These are phyloP conservation scores for Datura wrightii DNA, from an alignment of 257 asterid genomes.

Conservation along the genomic window DNA sequence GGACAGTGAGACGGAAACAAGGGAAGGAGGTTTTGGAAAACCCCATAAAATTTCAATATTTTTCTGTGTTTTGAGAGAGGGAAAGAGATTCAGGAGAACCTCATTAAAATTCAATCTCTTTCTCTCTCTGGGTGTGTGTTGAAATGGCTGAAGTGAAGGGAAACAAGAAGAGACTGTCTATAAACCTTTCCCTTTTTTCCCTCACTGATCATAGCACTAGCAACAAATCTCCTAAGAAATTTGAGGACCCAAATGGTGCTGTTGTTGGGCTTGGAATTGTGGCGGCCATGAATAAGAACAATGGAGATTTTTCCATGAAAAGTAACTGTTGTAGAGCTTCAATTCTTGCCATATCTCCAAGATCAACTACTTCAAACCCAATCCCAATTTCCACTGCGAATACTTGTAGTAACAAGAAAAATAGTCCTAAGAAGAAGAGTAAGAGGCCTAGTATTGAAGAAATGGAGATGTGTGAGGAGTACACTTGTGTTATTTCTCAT, in stretches of 20 bases:
- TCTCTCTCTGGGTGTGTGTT: constrained; percentile 16
- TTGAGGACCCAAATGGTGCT: constrained; percentile 63
- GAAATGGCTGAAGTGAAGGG: constrained; percentile 55
- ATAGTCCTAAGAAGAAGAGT: neutral
- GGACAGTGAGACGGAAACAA: neutral
- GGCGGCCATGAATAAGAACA: constrained; percentile 56
- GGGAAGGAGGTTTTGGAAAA: constrained; percentile 4
- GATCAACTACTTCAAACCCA: constrained; percentile 53
- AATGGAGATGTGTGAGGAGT: constrained; percentile 74
- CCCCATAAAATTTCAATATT: neutral
- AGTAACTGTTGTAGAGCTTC: constrained; percentile 38
- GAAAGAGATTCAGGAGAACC: constrained; percentile 2
- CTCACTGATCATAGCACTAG: constrained; percentile 42
- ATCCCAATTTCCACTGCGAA: constrained; percentile 46
- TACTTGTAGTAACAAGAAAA: neutral
- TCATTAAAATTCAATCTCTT: constrained; percentile 17
- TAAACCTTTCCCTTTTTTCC: constrained; percentile 62
- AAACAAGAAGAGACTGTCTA: constrained; percentile 53
- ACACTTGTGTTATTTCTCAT: constrained; percentile 80
- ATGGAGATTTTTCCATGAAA: neutral
- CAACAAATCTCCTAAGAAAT: constrained; percentile 53
- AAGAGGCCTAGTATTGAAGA: constrained; percentile 48
- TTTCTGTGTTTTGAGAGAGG: neutral
- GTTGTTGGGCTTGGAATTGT: constrained; percentile 86
- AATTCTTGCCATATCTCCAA: constrained; percentile 60